phyloP scores from a whole-genome alignment of 2,329 filamentous ascomycete genomes.

The Ceratocystiopsis brevicomis region DNA sequence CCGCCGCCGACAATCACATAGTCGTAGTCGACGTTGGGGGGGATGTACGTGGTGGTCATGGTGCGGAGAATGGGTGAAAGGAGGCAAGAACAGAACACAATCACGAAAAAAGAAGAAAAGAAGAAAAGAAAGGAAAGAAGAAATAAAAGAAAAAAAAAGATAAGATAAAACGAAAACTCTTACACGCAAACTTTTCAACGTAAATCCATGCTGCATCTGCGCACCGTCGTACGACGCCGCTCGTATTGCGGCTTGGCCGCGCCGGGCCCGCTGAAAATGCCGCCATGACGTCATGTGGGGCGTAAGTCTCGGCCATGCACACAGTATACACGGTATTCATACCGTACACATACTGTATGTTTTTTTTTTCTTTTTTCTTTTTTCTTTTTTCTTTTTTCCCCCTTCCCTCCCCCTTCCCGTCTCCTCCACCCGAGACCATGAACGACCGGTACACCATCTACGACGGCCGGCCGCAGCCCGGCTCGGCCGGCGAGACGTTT shows the following conservation, averaged over 20 bases:
- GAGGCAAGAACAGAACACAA: neutral
- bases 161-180: too few species aligned
- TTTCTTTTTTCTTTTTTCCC: too few species aligned
- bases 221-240: too few species aligned
- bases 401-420: neutral
- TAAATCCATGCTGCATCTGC: too few species aligned
- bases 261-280: too few species aligned
- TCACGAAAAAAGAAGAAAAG: neutral
- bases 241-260: too few species aligned
- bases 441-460: slow-evolving; percentile 49
- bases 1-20: slow-evolving; percentile 75
- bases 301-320: too few species aligned
- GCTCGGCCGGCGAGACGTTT: slow-evolving; percentile 44
- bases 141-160: neutral
- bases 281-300: too few species aligned
- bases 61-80: neutral
- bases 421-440: neutral
- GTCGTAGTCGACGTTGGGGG: slow-evolving; percentile 53
- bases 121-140: neutral
- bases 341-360: too few species aligned
- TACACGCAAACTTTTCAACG: too few species aligned
- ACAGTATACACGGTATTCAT: too few species aligned
- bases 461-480: slow-evolving; percentile 46
- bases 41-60: slow-evolving; percentile 51
- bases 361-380: too few species aligned